These are phyloP conservation scores for Yamadazyma sp. DNA, from an alignment of 1,139 yeast species.

Conservation along the genomic window DNA sequence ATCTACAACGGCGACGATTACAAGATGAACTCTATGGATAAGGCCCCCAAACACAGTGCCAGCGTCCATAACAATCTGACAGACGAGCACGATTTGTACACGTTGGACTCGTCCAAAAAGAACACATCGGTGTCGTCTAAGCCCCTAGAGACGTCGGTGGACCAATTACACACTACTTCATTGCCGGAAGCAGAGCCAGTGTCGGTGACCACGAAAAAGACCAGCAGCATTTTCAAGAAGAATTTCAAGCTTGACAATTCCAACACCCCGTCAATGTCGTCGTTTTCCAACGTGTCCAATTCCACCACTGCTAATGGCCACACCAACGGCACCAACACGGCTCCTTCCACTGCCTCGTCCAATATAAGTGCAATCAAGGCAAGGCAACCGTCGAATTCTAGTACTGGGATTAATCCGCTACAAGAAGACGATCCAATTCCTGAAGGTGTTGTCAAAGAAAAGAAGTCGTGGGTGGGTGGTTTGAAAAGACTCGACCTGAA, in stretches of 20 bases:
- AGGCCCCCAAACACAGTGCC: neutral
- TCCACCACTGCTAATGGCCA: neutral
- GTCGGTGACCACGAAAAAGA: conserved; percentile 7
- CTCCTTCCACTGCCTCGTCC: conserved; percentile 1
- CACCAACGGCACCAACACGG: neutral
- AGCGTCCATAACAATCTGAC: neutral
- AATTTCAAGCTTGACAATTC: conserved; percentile 27
- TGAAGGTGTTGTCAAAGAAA: conserved; percentile 23
- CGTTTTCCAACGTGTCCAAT: conserved; percentile 2
- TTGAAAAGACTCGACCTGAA: conserved; percentile 37
- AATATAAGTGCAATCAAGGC: neutral
- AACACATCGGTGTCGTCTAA: conserved; percentile 9
- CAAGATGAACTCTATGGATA: conserved; percentile 4
- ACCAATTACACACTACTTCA: no score
- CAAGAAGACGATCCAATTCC: conserved; percentile 3
- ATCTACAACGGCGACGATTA: conserved; percentile 19
- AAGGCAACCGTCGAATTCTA: neutral
- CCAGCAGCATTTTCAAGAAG: conserved; percentile 28
- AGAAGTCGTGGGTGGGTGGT: conserved; percentile 47
- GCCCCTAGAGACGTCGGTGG: conserved; percentile 4
- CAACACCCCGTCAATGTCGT: conserved; percentile 10
- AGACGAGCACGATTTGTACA: conserved; percentile 7
- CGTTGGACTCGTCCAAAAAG: conserved; percentile 11
- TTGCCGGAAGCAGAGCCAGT: no score
- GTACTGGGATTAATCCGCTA: conserved; percentile 4